Conservation (phyloP, 208 protist species). For the Wallacemonas sp. region DNA sequence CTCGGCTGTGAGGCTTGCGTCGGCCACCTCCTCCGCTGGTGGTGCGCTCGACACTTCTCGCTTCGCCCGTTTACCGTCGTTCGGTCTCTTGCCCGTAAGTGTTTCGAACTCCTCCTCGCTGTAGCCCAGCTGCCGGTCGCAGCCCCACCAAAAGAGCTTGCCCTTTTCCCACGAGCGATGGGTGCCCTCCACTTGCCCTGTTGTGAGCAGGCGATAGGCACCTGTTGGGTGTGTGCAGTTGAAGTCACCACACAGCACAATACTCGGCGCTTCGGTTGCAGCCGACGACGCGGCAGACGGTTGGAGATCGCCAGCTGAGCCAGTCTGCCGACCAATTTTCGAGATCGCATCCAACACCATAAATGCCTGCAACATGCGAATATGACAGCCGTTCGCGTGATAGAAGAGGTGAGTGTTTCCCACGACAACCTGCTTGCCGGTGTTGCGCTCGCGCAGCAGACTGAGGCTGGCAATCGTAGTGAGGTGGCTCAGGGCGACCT, state of each 20-base stretch:
- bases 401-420: conserved; percentile 93
- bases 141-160: conserved; percentile 82
- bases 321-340: background rate
- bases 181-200: conserved; percentile 49
- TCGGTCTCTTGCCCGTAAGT: conserved; percentile 18
- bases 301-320: background rate
- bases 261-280: conserved; percentile 1
- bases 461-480: conserved; percentile 54
- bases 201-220: conserved; percentile 78
- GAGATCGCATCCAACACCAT: conserved; percentile 59
- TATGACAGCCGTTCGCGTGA: conserved; percentile 88
- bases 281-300: background rate
- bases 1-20: background rate
- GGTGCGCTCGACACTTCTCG: background rate
- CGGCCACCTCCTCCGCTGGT: background rate
- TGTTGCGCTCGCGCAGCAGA: conserved; percentile 38
- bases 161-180: conserved; percentile 88
- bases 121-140: conserved; percentile 65
- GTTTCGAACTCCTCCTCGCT: conserved; percentile 35
- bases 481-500: conserved; percentile 58
- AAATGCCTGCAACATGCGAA: conserved; percentile 85
- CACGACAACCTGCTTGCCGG: conserved; percentile 55
- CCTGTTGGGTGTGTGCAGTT: conserved; percentile 87
- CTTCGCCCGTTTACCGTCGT: conserved; percentile 16
- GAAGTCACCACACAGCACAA: conserved; percentile 87